Conservation (phyloP, 2,329 filamentous ascomycete genomes). For the Penicillium sp. region DNA sequence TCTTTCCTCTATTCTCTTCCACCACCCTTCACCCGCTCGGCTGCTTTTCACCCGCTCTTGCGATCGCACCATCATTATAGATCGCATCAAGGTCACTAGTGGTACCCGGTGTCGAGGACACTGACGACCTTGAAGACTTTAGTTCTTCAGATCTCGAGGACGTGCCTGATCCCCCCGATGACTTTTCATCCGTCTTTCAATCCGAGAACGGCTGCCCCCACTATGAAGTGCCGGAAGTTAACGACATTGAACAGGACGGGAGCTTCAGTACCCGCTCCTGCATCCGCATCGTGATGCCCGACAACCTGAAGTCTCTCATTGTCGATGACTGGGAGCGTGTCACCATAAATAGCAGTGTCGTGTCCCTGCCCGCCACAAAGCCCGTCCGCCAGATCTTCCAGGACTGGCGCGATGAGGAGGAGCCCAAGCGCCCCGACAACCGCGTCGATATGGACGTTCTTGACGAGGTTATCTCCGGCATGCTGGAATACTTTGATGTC, state of each 20-base stretch:
- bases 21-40: not conserved
- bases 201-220: not conserved
- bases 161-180: not conserved
- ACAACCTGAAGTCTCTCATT: conserved; percentile 84
- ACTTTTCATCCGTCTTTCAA: not conserved
- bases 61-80: not conserved
- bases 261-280: conserved; percentile 78
- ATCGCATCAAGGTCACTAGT: not conserved
- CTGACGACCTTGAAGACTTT: not conserved
- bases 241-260: conserved; percentile 67
- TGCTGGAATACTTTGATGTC: conserved; percentile 94
- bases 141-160: not conserved
- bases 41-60: not conserved
- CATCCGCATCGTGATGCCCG: conserved; percentile 81
- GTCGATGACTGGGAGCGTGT: conserved; percentile 99
- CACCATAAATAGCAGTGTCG: conserved; percentile 89
- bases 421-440: conserved; percentile 58
- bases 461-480: conserved; percentile 80
- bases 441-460: conserved; percentile 74
- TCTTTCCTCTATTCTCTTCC: not conserved
- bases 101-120: not conserved
- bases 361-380: conserved; percentile 74
- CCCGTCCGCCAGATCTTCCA: conserved; percentile 76
- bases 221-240: not conserved
- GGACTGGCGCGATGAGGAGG: conserved; percentile 73